A percentile compares a stretch with the other conserved stretches of the same genome.
Conservation (phyloP, 1,284 basidiomycete genomes). For the Taiwanofungus camphoratus region DNA sequence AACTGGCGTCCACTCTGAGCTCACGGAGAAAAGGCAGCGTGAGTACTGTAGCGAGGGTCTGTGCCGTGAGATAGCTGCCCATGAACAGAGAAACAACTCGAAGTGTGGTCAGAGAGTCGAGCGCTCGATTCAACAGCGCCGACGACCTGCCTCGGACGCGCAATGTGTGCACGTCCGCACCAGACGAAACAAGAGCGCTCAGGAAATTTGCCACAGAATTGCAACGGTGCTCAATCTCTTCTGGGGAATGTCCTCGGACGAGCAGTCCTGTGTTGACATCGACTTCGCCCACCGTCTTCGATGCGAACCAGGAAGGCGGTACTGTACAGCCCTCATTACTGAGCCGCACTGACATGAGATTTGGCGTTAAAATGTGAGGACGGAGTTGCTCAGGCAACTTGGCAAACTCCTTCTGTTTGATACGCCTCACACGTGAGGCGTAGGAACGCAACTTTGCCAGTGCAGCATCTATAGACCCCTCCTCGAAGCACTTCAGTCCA, state of each 20-base stretch:
- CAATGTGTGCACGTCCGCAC: slow-evolving; percentile 32
- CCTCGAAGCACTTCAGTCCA: background rate
- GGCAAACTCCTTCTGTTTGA: slow-evolving; percentile 20
- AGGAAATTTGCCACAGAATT: slow-evolving; percentile 15
- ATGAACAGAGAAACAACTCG: slow-evolving; percentile 39
- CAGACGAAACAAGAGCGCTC: slow-evolving; percentile 1
- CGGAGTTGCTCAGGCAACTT: slow-evolving; percentile 9
- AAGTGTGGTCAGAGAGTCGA: slow-evolving; percentile 35
- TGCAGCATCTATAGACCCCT: slow-evolving; percentile 9
- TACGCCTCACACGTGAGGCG: slow-evolving; percentile 41
- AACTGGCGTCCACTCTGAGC: slow-evolving; percentile 44
- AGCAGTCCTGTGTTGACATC: slow-evolving; percentile 1
- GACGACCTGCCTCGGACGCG: slow-evolving; percentile 43
- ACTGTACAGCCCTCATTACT: slow-evolving; percentile 3
- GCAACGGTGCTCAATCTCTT: background rate
- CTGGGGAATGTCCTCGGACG: background rate
- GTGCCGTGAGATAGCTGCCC: slow-evolving; percentile 35
- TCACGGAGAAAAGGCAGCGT: slow-evolving; percentile 37
- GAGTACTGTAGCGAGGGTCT: slow-evolving; percentile 37
- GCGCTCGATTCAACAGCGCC: slow-evolving; percentile 28
- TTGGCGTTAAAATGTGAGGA: slow-evolving; percentile 12
- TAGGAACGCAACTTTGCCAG: slow-evolving; percentile 35
- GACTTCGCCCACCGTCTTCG: slow-evolving; percentile 4
- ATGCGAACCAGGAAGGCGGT: slow-evolving; percentile 3
- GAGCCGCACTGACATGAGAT: slow-evolving; percentile 15